Evolutionary conservation across 352 stramenopile genomes (phyloP), one percentile per base, ranked within the genome.

Genomic region (Pythium insidiosum): DNA sequence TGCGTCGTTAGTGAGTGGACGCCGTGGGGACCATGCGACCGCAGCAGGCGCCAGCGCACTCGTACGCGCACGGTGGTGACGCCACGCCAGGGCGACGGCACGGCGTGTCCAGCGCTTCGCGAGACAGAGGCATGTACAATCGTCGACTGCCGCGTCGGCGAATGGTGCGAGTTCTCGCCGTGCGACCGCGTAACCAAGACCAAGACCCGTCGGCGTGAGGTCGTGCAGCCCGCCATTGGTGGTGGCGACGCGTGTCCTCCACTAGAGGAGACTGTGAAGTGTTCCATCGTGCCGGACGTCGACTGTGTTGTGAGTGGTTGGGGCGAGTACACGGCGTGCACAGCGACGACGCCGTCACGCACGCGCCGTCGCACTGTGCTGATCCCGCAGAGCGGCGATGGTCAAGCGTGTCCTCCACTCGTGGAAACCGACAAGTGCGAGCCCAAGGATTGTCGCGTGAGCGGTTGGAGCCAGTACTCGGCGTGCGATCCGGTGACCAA

Each of bases 301-400:
- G 56, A 84, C 47, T 87, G 73, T 31, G 61, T 73, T 7, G 58
- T 84, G 18, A 73, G 66, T 13, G 41, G 41, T 11, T 87, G 71
- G 68, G 47, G 66, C 1, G 48, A 49, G 25, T 84, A 64, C 40
- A 33, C 16, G 1, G 13, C 47, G 1, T 87, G 71, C 37, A 63
- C 76, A 10, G 47, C 54, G 1, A 15, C 43, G n/a, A 61, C 47
- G 0, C 53, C 58, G 36, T 66, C 53, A 6, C 56, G 61, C 6
- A 69, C 58, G 2, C 56, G 52, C 13, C 55, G 37, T 16, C 66
- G 73, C 0, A 49, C 55, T 10, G 62, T 87, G 23, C 1, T 74
- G 1, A 58, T 71, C 12, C 51, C 50, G 5, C 62, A 63, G 0
- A 59, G 56, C 5, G 63, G 67, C 5, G 55, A 63, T 5, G 73